Evolutionary conservation across 2,329 filamentous ascomycete genomes (phyloP).

Genomic region (Aspergillus sojae): DNA sequence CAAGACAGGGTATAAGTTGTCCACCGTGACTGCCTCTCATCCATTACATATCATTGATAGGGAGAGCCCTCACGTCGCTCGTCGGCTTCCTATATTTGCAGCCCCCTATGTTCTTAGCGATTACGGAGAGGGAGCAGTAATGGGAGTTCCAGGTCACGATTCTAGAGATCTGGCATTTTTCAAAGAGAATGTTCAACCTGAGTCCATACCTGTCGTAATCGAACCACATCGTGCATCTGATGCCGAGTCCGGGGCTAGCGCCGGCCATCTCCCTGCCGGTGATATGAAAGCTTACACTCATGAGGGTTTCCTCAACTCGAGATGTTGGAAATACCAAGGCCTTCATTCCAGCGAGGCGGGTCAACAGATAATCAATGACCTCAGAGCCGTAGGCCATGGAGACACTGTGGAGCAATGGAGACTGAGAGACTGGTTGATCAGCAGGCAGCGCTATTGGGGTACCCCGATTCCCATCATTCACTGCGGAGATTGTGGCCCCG

Average conservation of each 20-base stretch:
- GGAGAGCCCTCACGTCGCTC: constrained; percentile 42
- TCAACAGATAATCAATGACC: constrained; percentile 58
- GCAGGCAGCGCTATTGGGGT: constrained; percentile 91
- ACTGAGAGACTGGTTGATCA: constrained; percentile 86
- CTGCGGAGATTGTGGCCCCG: constrained; percentile 73
- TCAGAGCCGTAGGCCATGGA: constrained; percentile 58
- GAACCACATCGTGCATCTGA: constrained; percentile 40
- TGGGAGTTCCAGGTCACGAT: constrained; percentile 90
- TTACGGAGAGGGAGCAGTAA: constrained; percentile 84
- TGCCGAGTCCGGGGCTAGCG: constrained; percentile 10
- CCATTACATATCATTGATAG: constrained; percentile 63
- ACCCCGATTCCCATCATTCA: constrained; percentile 88
- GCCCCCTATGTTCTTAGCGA: constrained; percentile 84
- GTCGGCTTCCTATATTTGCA: constrained; percentile 71
- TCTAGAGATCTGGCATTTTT: constrained; percentile 78
- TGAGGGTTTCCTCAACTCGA: constrained; percentile 68
- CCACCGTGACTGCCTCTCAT: constrained; percentile 64
- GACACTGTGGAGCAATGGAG: constrained; percentile 73
- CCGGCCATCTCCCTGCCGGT: constrained; percentile 34
- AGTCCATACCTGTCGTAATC: constrained; percentile 67
- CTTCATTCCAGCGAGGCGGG: constrained; percentile 66
- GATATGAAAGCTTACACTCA: constrained; percentile 61
- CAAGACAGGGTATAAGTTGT: constrained; percentile 68
- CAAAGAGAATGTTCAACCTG: constrained; percentile 65
- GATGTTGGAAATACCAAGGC: constrained; percentile 67